Base-by-base conservation (phyloP, 2,329 filamentous ascomycete species). In the Emericellopsis cladophorae region DNA sequence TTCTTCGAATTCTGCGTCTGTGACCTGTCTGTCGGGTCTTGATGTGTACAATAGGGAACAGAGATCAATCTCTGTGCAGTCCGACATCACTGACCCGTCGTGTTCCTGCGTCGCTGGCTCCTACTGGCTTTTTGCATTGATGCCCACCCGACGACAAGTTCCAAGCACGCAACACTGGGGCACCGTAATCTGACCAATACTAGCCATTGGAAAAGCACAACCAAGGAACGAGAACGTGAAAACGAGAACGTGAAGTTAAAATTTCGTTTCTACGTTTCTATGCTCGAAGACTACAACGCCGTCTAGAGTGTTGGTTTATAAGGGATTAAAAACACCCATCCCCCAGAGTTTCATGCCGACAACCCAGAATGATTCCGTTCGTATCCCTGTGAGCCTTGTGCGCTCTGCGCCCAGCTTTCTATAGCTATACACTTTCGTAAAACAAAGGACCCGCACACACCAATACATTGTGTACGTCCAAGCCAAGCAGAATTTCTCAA, bases 231-330 rank as follows among this genome's bases (percentile, higher is more conserved):
- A 35, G 18, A 15, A 35, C n/a, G 32, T 24, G 32, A 40, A 32
- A 35, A 8, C 32, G n/a, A 35, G 18, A 15, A 35, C n/a, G 32
- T 24, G 32, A 40, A 32, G 7, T 40, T 40, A 26, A 36, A 15
- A 11, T 11, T 59, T 58, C 60, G 52, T 62, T 57, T 57, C 53
- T 58, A 59, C 57, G 54, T 60, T 52, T 62, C 59, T 63, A 60
- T 60, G 49, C 48, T 51, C 51, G 35, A 37, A 31, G 40, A 35
- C 37, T 42, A 37, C 48, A 60, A 59, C 58, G 57, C 59, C 58
- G 51, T 62, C 60, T 63, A 61, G 24, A 42, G 38, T 42, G 32
- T 39, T 24, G 40, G 26, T 24, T 34, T 16, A 33, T 38, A 12
- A 29, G 26, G 12, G 26, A 9, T 9, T 29, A 24, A 16, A 53